Conservation (phyloP, 768 basidiomycete species). For the Suillus alpinus region DNA sequence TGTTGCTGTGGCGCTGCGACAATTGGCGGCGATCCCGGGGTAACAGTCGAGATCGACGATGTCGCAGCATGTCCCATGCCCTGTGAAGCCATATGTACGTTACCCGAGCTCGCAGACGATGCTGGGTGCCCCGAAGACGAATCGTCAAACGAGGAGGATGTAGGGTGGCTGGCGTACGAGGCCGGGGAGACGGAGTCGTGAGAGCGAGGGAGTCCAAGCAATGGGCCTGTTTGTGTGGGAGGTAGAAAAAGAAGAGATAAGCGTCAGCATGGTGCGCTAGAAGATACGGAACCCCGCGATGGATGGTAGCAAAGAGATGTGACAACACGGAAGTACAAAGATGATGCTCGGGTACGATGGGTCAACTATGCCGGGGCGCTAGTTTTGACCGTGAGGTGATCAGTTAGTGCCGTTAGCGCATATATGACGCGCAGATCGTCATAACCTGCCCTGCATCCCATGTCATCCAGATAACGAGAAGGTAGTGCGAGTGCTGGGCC, state of each 20-base stretch:
- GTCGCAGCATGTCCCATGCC: conserved; percentile 17
- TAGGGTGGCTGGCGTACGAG: conserved; percentile 22
- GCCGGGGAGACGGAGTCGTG: conserved; percentile 19
- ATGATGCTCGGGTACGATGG: neutral
- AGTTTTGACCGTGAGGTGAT: neutral
- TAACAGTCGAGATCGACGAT: conserved; percentile 24
- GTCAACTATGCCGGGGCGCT: neutral
- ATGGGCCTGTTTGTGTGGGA: conserved; percentile 11
- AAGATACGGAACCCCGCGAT: neutral
- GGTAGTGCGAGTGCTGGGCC: neutral
- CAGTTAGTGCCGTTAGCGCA: neutral
- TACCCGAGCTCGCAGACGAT: conserved; percentile 10
- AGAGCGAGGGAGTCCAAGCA: conserved; percentile 7
- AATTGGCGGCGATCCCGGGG: conserved; percentile 3
- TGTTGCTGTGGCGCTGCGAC: conserved; percentile 11
- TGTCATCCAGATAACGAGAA: neutral
- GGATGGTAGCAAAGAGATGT: conserved; percentile 1
- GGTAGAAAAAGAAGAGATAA: neutral
- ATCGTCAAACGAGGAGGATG: conserved; percentile 11
- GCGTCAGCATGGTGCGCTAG: conserved; percentile 11
- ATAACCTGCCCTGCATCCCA: neutral
- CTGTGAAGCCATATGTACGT: neutral
- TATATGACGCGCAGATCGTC: neutral
- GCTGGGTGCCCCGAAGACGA: conserved; percentile 10
- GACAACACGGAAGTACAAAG: neutral